phyloP scores from a whole-genome alignment of 345 rosid genomes.

The Aethionema arabicum region DNA sequence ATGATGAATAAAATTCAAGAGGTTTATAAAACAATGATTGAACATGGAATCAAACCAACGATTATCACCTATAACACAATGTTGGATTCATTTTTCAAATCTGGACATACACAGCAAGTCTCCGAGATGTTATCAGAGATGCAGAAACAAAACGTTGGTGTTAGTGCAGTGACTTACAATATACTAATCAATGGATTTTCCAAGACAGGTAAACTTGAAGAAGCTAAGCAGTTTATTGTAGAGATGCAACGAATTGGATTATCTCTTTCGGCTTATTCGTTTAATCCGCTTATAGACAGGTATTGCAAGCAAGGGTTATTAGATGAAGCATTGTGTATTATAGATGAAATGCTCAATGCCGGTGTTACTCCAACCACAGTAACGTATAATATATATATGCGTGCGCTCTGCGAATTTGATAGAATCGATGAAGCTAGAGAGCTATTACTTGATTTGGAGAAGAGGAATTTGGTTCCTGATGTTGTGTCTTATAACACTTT shows the following conservation, averaged over 20 bases:
- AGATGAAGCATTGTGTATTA: conserved; percentile 48
- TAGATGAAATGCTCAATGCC: conserved; percentile 48
- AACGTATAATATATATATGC: conserved; percentile 51
- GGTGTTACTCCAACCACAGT: conserved; percentile 45
- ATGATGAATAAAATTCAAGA: conserved; percentile 37
- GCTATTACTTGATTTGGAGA: conserved; percentile 42
- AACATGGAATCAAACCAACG: conserved; percentile 52
- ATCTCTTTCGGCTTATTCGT: conserved; percentile 47
- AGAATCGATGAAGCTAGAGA: conserved; percentile 53
- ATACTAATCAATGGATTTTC: conserved; percentile 57
- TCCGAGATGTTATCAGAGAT: conserved; percentile 48
- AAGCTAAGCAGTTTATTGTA: conserved; percentile 49
- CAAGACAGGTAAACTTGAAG: conserved; percentile 49
- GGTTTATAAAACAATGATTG: conserved; percentile 50
- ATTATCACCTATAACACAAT: conserved; percentile 57
- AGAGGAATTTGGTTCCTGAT: conserved; percentile 37
- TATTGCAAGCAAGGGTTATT: conserved; percentile 54
- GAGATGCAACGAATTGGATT: conserved; percentile 55
- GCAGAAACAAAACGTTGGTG: conserved; percentile 39
- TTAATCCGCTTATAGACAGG: conserved; percentile 57
- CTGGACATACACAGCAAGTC: conserved; percentile 53
- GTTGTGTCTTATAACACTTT: conserved; percentile 67
- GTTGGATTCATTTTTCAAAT: conserved; percentile 57
- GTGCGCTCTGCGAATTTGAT: conserved; percentile 50
- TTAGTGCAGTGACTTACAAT: conserved; percentile 56